A percentile compares a stretch with the other conserved stretches of the same genome.
Conservation (phyloP, 2,329 filamentous ascomycete genomes). For the Lachnellula suecica region DNA sequence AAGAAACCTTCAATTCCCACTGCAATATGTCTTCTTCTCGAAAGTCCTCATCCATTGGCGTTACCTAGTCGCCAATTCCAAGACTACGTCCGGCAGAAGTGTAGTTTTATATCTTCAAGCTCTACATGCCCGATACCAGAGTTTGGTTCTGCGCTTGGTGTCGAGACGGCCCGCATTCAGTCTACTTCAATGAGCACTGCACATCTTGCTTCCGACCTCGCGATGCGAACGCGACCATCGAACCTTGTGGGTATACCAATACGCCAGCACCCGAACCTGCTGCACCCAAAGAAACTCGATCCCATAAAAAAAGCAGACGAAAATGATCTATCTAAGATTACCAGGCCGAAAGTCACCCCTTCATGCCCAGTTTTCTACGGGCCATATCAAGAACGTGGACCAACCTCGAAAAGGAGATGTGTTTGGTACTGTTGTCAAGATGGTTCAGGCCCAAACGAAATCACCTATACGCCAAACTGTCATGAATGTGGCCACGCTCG, state of each 20-base stretch:
- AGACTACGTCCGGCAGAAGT: background rate
- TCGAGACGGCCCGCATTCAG: background rate
- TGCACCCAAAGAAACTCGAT: background rate
- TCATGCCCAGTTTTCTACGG: background rate
- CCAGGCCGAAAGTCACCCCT: background rate
- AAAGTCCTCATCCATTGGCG: background rate
- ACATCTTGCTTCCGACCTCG: background rate
- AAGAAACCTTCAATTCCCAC: background rate
- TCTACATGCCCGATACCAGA: background rate
- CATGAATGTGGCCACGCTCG: background rate
- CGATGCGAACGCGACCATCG: background rate
- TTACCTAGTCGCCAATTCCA: too few relatives aligned
- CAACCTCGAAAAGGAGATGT: background rate
- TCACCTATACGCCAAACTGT: background rate
- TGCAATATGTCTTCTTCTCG: background rate
- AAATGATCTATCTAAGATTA: background rate
- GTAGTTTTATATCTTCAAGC: background rate
- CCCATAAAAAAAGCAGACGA: background rate
- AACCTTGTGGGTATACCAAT: background rate
- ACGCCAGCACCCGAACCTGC: background rate
- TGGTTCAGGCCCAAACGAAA: background rate
- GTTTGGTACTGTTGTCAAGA: background rate
- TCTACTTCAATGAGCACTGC: background rate
- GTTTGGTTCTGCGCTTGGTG: conserved; percentile 2
- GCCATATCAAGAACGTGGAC: background rate